phyloP scores from a whole-genome alignment of 1,139 yeast species.

The Geotrichum klebahnii region DNA sequence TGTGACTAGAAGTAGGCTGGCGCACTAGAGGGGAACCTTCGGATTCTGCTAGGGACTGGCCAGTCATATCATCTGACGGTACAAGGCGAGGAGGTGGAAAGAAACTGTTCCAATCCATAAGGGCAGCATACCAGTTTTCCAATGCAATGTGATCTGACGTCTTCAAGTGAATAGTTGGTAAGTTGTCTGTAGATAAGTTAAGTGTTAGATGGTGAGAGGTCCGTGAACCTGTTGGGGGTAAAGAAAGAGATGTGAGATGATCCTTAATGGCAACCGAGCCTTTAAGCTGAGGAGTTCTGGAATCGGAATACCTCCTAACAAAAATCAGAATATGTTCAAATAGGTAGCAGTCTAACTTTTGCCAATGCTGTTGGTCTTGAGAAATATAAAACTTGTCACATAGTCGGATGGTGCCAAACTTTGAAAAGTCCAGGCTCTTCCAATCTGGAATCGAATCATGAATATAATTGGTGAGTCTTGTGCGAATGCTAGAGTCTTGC shows the following conservation, averaged over 20 bases:
- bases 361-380: slow-evolving; percentile 26
- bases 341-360: slow-evolving; percentile 28
- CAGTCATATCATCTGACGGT: slow-evolving; percentile 15
- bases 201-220: slow-evolving; percentile 19
- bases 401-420: slow-evolving; percentile 27
- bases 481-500: slow-evolving; percentile 14
- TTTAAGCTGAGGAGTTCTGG: slow-evolving; percentile 21
- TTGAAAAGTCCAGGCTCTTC: slow-evolving; percentile 23
- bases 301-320: slow-evolving; percentile 20
- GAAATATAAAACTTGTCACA: slow-evolving; percentile 27
- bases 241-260: slow-evolving; percentile 23
- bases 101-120: slow-evolving; percentile 18
- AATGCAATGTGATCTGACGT: slow-evolving; percentile 19
- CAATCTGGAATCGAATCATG: slow-evolving; percentile 23
- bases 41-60: slow-evolving; percentile 14
- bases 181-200: slow-evolving; percentile 15
- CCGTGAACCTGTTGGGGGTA: slow-evolving; percentile 20
- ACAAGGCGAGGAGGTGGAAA: slow-evolving; percentile 18
- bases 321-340: slow-evolving; percentile 27
- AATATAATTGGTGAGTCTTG: slow-evolving; percentile 14
- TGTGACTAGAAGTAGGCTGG: slow-evolving; percentile 19
- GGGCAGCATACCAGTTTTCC: slow-evolving; percentile 23
- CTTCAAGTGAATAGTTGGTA: slow-evolving; percentile 23
- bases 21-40: slow-evolving; percentile 5
- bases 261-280: slow-evolving; percentile 25